A percentile compares a stretch with the other conserved stretches of the same genome.
Evolutionary conservation across 176 grass and related monocot species (phyloP).

Genomic region (Chloris gayana): DNA sequence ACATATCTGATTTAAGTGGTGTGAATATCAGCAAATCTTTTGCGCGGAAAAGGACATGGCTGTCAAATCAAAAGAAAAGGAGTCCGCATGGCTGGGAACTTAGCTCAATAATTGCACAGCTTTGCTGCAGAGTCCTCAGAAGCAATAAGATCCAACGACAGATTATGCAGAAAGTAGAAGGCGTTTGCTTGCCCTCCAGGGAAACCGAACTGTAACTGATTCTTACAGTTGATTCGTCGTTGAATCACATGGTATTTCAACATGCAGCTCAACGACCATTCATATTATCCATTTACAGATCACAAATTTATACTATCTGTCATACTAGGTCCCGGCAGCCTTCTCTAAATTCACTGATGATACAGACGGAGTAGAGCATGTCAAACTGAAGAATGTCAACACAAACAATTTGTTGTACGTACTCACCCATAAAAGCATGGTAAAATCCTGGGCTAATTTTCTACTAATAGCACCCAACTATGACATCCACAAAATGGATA

Average conservation of each 20-base stretch:
- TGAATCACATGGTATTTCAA: background rate
- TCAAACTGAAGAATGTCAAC: too few species aligned
- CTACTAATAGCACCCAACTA: too few species aligned
- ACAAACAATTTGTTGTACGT: too few species aligned
- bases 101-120: slow-evolving; percentile 42
- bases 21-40: slow-evolving; percentile 22
- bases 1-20: slow-evolving; percentile 16
- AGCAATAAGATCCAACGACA: slow-evolving; percentile 10
- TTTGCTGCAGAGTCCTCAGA: slow-evolving; percentile 26
- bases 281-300: background rate
- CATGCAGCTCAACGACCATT: too few species aligned
- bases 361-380: background rate
- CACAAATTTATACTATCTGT: too few species aligned
- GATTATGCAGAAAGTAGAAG: slow-evolving; percentile 30
- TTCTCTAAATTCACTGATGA: slow-evolving; percentile 1
- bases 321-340: background rate
- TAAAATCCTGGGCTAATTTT: too few species aligned
- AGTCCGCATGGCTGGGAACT: too few species aligned
- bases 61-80: slow-evolving; percentile 42
- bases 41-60: slow-evolving; percentile 29
- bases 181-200: slow-evolving; percentile 27
- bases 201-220: slow-evolving; percentile 27
- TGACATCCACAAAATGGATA: slow-evolving; percentile 24
- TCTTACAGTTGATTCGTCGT: background rate
- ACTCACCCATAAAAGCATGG: too few species aligned